A percentile compares a stretch with the other conserved stretches of the same genome.
Conservation (phyloP, 2,329 filamentous ascomycete genomes). For the Thielaviopsis euricoi region DNA sequence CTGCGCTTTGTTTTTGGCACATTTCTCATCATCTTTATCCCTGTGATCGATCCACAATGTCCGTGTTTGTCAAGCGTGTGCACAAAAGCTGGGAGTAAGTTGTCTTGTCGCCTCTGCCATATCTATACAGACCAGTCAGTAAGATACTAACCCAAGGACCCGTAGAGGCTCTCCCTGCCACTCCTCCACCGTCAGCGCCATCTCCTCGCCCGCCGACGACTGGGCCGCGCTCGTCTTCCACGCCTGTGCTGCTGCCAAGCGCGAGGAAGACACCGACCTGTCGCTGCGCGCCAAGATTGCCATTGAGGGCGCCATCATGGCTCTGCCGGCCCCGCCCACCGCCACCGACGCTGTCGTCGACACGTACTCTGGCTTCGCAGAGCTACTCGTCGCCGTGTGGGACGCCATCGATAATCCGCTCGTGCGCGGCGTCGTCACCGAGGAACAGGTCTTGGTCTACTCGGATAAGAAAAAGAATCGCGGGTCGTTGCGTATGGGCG, state of each 20-base stretch:
- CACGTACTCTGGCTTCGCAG: not conserved
- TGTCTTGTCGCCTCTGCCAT: not conserved
- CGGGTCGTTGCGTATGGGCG: not conserved
- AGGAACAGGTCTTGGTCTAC: slow-evolving; percentile 4
- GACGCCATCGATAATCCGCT: slow-evolving; percentile 8
- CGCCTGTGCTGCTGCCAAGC: slow-evolving; percentile 3
- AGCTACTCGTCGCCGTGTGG: slow-evolving; percentile 3
- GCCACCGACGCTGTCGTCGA: not conserved
- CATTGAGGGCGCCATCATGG: slow-evolving; percentile 5
- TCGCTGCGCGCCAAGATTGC: slow-evolving; percentile 4
- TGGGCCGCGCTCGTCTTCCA: slow-evolving; percentile 1
- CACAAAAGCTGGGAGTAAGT: not conserved
- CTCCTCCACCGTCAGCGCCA: not conserved
- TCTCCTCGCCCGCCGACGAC: not conserved
- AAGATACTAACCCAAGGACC: no score
- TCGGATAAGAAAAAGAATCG: not conserved
- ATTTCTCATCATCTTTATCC: not conserved
- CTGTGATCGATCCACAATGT: not conserved
- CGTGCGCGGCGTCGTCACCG: slow-evolving; percentile 5
- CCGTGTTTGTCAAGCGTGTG: not conserved
- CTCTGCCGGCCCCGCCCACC: not conserved
- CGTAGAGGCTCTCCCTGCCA: not conserved
- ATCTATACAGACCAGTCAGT: no score
- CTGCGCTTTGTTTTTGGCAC: no score
- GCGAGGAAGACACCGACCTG: slow-evolving; percentile 1